These are phyloP conservation scores for Eucalyptus sp. DNA, from an alignment of 345 rosid genomes.

Conservation along the genomic window DNA sequence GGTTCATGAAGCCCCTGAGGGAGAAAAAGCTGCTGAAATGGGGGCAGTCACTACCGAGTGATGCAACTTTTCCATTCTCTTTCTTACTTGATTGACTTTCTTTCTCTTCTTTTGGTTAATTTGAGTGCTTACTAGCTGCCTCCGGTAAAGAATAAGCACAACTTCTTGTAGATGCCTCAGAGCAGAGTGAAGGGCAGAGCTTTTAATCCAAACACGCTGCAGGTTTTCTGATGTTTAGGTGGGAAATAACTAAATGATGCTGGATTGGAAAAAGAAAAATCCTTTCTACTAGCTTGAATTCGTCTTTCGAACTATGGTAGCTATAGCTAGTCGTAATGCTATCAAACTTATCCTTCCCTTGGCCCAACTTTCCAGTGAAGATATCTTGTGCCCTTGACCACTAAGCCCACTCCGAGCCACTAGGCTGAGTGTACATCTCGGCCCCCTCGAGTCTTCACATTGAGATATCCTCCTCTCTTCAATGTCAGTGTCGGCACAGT, in stretches of 20 bases:
- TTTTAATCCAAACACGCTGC: not conserved
- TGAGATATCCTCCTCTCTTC: not conserved
- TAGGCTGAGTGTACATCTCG: not conserved
- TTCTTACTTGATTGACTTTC: not conserved
- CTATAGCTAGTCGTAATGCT: not conserved
- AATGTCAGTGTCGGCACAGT: not conserved
- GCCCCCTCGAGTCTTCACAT: not conserved
- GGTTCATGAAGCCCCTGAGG: conserved; percentile 10
- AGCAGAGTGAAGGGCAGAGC: not conserved
- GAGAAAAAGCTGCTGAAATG: conserved; percentile 8
- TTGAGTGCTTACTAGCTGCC: not conserved
- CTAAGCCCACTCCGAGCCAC: not conserved
- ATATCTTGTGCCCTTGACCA: not conserved
- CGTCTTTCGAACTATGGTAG: not conserved
- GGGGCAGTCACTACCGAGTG: too few relatives aligned
- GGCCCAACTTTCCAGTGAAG: not conserved
- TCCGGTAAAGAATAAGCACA: not conserved
- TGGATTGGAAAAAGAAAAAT: not conserved
- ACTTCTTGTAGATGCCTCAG: not conserved
- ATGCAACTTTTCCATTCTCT: too few relatives aligned
- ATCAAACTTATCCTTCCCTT: too few relatives aligned
- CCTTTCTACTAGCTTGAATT: not conserved
- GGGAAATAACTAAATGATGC: not conserved
- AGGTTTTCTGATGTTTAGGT: not conserved
- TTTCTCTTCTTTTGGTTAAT: not conserved